Conservation (phyloP, 208 protist genomes). For the Trichomonas tenax region DNA sequence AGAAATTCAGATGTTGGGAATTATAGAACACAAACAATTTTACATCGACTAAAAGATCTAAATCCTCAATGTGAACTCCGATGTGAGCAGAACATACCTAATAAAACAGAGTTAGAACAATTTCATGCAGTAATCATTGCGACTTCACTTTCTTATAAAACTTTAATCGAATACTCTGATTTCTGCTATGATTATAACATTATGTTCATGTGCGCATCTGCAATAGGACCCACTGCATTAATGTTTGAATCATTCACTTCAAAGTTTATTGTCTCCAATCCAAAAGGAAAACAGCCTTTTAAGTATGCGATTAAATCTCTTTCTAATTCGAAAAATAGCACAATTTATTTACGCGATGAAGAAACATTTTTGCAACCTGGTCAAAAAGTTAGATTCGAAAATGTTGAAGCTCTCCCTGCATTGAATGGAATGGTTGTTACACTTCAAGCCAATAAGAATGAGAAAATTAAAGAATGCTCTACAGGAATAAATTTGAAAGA, state of each 20-base stretch:
- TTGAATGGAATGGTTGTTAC: background rate
- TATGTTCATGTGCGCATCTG: background rate
- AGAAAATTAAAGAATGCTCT: background rate
- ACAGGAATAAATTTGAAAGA: background rate
- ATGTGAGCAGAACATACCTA: too few relatives aligned
- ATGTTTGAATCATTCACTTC: background rate
- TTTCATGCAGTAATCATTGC: background rate
- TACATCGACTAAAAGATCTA: background rate
- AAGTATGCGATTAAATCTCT: background rate
- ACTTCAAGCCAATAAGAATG: background rate
- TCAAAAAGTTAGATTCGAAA: background rate
- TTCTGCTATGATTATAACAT: background rate
- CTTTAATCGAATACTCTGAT: background rate
- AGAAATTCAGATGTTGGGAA: background rate
- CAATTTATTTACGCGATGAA: background rate
- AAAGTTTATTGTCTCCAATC: background rate
- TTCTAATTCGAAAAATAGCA: background rate
- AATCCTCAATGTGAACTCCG: background rate
- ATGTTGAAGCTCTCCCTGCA: background rate
- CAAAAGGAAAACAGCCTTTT: background rate
- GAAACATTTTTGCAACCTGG: background rate
- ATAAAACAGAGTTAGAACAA: background rate
- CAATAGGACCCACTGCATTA: background rate
- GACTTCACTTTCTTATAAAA: background rate
- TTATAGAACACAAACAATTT: background rate